Evolutionary conservation across 192 early-diverging fungal species (phyloP).

Genomic region (Coemansia sp.): DNA sequence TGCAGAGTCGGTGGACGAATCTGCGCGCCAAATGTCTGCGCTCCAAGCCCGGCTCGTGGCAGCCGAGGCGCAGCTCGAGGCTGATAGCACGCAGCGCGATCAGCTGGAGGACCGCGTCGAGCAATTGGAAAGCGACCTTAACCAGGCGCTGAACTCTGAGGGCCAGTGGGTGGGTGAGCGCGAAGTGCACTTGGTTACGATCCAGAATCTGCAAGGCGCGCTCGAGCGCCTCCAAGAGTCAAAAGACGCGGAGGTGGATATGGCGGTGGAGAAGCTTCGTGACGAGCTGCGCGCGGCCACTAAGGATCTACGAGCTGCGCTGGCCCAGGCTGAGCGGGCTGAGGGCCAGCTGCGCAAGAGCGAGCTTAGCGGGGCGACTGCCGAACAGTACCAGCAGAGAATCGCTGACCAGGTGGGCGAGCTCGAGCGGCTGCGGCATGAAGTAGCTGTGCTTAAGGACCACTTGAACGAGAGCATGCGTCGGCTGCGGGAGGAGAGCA

Average conservation of each 20-base stretch:
- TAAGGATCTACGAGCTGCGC: constrained; percentile 56
- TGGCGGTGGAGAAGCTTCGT: constrained; percentile 54
- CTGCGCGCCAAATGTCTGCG: constrained; percentile 28
- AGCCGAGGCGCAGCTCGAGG: constrained; percentile 32
- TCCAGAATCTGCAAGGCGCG: constrained; percentile 82
- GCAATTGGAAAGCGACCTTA: constrained; percentile 57
- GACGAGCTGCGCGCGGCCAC: constrained; percentile 47
- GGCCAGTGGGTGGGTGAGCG: constrained; percentile 59
- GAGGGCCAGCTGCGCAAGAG: constrained; percentile 20
- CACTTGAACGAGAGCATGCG: constrained; percentile 92
- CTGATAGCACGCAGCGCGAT: constrained; percentile 22
- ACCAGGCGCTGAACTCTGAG: constrained; percentile 57
- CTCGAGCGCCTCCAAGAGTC: constrained; percentile 85
- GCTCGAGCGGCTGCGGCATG: constrained; percentile 54
- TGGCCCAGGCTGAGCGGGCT: constrained; percentile 55
- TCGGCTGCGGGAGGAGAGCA: constrained; percentile 74
- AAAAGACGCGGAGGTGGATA: constrained; percentile 64
- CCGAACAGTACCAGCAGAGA: constrained; percentile 59
- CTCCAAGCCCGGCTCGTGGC: constrained; percentile 15
- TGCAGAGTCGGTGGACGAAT: constrained; percentile 9
- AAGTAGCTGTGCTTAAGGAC: constrained; percentile 74
- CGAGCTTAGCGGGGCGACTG: constrained; percentile 32
- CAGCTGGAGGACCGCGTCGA: constrained; percentile 48
- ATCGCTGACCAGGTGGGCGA: constrained; percentile 53
- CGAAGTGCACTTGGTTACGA: constrained; percentile 58